Evolutionary conservation across 1,139 yeast species (phyloP).

Genomic region (Zygotorulaspora mrakii): DNA sequence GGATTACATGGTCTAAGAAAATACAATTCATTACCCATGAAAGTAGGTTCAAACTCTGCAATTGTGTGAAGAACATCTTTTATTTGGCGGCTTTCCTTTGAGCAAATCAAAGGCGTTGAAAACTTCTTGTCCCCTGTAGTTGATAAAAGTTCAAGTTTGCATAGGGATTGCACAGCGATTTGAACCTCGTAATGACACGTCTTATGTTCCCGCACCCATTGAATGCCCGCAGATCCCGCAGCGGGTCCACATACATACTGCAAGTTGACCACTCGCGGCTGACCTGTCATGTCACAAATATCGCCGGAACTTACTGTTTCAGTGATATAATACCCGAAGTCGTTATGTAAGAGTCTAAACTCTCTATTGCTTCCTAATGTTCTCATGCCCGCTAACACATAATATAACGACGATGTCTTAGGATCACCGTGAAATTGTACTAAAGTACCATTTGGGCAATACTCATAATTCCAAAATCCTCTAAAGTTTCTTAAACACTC

Average conservation of each 20-base stretch:
- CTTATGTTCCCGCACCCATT: constrained; percentile 56
- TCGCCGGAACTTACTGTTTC: constrained; percentile 61
- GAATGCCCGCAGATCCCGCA: constrained; percentile 36
- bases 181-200: constrained; percentile 70
- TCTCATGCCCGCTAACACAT: constrained; percentile 45
- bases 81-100: constrained; percentile 3
- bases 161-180: constrained; percentile 57
- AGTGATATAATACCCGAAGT: constrained; percentile 45
- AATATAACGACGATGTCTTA: constrained; percentile 37
- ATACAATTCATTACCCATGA: constrained; percentile 28
- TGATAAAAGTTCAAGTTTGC: constrained; percentile 40
- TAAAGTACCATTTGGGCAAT: constrained; percentile 52
- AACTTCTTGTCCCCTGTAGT: constrained; percentile 25
- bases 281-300: constrained; percentile 66
- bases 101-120: constrained; percentile 23
- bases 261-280: constrained; percentile 59
- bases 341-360: constrained; percentile 33
- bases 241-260: constrained; percentile 62
- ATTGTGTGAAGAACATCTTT: constrained; percentile 19
- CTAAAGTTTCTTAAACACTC: constrained; percentile 40
- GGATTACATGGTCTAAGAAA: constrained; percentile 18
- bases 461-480: constrained; percentile 64
- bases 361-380: constrained; percentile 25
- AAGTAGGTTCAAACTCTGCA: constrained; percentile 23
- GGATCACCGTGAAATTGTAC: constrained; percentile 51